Conservation (phyloP, 441 rosid species). For the Flueggea neowawraea region DNA sequence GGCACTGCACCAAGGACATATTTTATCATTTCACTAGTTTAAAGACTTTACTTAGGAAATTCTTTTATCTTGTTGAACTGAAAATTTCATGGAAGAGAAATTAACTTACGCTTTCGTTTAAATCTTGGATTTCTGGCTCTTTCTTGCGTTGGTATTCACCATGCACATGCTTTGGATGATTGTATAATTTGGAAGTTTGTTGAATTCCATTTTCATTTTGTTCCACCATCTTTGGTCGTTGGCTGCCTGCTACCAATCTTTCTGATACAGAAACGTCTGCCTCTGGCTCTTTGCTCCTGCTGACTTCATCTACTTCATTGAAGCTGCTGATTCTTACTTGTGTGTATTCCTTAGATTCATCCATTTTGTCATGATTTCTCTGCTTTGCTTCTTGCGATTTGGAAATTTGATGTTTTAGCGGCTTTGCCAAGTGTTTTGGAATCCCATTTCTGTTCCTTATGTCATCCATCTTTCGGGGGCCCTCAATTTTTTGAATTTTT, state of each 20-base stretch:
- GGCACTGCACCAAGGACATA: conserved; percentile 26
- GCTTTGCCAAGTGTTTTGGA: conserved; percentile 27
- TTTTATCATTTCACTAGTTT: too few species aligned
- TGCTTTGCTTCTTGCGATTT: conserved; percentile 34
- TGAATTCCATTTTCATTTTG: conserved; percentile 24
- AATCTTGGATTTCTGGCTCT: conserved; percentile 27
- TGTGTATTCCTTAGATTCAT: conserved; percentile 23
- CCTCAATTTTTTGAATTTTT: conserved; percentile 29
- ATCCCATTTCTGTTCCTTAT: conserved; percentile 32
- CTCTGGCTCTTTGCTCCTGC: conserved; percentile 33
- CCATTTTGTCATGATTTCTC: conserved; percentile 25
- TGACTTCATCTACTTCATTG: conserved; percentile 30
- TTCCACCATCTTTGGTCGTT: conserved; percentile 9
- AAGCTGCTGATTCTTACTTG: conserved; percentile 22
- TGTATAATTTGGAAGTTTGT: conserved; percentile 14
- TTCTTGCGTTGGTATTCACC: conserved; percentile 20
- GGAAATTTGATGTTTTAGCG: conserved; percentile 28
- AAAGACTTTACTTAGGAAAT: too few species aligned
- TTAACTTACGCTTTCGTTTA: conserved; percentile 46
- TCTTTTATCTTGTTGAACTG: too few species aligned
- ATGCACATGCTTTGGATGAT: conserved; percentile 5
- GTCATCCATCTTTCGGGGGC: conserved; percentile 36
- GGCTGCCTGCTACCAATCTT: conserved; percentile 21
- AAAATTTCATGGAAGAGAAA: not conserved
- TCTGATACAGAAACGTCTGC: conserved; percentile 22